phyloP scores from a whole-genome alignment of 2,329 filamentous ascomycete species.

The Xylaria sp. region DNA sequence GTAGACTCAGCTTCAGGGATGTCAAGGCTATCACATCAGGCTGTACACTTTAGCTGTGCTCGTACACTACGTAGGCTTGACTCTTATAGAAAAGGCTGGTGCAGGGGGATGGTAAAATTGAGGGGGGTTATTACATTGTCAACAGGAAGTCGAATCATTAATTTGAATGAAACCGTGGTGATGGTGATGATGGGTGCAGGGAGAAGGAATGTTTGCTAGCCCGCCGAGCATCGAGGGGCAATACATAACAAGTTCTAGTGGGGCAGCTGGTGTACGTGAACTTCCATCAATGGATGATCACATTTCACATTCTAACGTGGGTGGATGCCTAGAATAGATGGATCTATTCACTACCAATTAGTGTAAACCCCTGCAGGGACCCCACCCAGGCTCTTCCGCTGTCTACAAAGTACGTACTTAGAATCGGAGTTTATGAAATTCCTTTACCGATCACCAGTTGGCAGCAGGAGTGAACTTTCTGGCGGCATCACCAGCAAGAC shows the following conservation, averaged over 20 bases:
- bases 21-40: background rate
- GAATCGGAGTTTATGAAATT: slow-evolving; percentile 45
- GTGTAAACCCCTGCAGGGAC: background rate
- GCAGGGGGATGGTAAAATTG: too few species aligned
- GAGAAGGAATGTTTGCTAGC: background rate
- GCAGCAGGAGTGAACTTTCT: slow-evolving; percentile 42
- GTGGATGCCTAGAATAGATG: background rate
- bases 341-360: too few species aligned
- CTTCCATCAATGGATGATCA: too few species aligned
- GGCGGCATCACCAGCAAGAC: slow-evolving; percentile 22
- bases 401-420: too few species aligned
- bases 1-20: background rate
- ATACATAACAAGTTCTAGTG: too few species aligned
- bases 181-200: background rate
- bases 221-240: background rate
- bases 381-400: background rate
- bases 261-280: too few species aligned
- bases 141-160: background rate
- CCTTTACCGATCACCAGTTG: slow-evolving; percentile 40
- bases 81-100: background rate
- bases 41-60: background rate
- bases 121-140: background rate
- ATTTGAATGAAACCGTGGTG: too few species aligned
- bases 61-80: background rate
- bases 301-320: background rate